These are phyloP conservation scores for sorghum (Sorghum bicolor) DNA, from an alignment of 176 grass and related monocot genomes.

Conservation along the genomic window DNA sequence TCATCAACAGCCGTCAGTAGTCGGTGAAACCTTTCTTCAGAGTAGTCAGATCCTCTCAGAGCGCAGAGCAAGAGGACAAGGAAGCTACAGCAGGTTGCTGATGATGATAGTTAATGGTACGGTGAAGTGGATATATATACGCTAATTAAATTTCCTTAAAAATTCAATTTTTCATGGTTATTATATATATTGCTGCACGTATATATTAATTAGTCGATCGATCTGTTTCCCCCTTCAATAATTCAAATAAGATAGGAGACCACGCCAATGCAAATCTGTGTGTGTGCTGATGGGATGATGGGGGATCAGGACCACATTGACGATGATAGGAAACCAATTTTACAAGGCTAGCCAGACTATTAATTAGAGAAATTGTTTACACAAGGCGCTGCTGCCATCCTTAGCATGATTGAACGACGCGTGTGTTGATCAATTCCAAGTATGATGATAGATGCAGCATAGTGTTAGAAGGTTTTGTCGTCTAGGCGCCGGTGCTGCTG, in stretches of 20 bases:
- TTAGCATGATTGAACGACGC: background rate
- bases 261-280: conserved; percentile 13
- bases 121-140: background rate
- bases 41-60: background rate
- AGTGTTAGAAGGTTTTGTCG: background rate
- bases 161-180: conserved; percentile 4
- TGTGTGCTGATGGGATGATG: conserved; percentile 27
- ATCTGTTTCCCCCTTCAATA: background rate
- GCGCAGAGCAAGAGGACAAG: conserved; percentile 36
- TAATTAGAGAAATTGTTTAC: conserved; percentile 1
- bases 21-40: conserved; percentile 1
- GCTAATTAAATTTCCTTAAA: conserved; percentile 3
- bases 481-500: background rate
- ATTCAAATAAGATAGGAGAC: conserved; percentile 33
- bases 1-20: background rate
- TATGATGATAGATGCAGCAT: background rate
- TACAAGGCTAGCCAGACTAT: conserved; percentile 10
- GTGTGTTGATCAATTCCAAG: background rate
- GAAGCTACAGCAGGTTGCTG: conserved; percentile 22
- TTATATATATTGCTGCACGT: background rate
- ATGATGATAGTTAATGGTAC: background rate
- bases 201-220: no score
- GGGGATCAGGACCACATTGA: conserved; percentile 42
- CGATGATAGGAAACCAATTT: conserved; percentile 40
- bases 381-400: background rate